Evolutionary conservation across 306 rosid species (phyloP).

Genomic region (Pyrus communis): DNA sequence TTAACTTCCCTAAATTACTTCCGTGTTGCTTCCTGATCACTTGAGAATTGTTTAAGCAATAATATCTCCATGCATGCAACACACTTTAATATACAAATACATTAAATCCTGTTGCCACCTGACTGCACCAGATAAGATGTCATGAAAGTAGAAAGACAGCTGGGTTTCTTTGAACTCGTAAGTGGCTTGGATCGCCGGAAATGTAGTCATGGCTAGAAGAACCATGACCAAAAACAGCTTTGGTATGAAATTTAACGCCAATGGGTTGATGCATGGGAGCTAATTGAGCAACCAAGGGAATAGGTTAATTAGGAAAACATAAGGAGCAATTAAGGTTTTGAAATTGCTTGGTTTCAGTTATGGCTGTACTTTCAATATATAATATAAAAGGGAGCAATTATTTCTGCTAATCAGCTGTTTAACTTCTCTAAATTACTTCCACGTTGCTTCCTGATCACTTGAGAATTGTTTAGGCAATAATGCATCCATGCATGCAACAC

Average conservation of each 20-base stretch:
- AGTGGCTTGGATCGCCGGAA: no score
- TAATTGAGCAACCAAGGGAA: background rate
- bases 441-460: background rate
- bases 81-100: no score
- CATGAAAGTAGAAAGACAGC: background rate
- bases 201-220: background rate
- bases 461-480: no score
- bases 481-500: no score
- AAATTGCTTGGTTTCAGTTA: no score
- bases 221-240: background rate
- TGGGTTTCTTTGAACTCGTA: no score
- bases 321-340: background rate
- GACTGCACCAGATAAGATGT: slow-evolving; percentile 4
- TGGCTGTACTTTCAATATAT: no score
- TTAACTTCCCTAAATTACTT: no score
- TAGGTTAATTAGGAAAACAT: no score
- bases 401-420: no score
- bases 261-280: background rate
- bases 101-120: no score
- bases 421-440: background rate
- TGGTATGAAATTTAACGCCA: background rate
- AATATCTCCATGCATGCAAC: slow-evolving; percentile 5
- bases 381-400: background rate
- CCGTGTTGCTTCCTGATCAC: no score
- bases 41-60: background rate